Evolutionary conservation across 371 early-diverging fungal species (phyloP).

Genomic region (Haplosporangium sp.): DNA sequence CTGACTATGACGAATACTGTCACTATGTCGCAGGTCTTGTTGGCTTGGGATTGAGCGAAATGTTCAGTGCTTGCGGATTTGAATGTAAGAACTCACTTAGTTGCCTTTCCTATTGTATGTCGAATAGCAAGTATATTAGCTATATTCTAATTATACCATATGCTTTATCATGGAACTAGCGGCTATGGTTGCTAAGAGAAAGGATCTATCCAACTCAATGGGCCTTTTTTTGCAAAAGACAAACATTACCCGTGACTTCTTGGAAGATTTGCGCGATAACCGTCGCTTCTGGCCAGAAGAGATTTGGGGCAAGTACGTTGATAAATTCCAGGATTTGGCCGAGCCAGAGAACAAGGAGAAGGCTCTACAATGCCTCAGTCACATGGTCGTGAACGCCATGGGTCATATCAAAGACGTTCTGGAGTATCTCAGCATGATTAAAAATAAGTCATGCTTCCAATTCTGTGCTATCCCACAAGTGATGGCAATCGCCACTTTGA

Average conservation of each 20-base stretch:
- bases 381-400: constrained; percentile 90
- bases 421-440: constrained; percentile 82
- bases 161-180: constrained; percentile 13
- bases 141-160: not conserved
- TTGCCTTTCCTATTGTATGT: not conserved
- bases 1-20: constrained; percentile 95
- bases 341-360: constrained; percentile 71
- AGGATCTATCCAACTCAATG: constrained; percentile 84
- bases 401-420: constrained; percentile 88
- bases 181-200: constrained; percentile 44
- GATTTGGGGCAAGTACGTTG: constrained; percentile 84
- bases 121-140: not conserved
- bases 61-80: constrained; percentile 90
- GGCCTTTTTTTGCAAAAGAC: constrained; percentile 97
- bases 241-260: constrained; percentile 94
- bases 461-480: constrained; percentile 98
- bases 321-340: constrained; percentile 68
- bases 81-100: constrained; percentile 63
- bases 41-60: constrained; percentile 91
- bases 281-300: constrained; percentile 95
- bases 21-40: constrained; percentile 98
- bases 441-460: constrained; percentile 85
- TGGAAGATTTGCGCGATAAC: constrained; percentile 90
- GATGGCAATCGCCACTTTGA: constrained; percentile 97
- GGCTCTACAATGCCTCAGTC: constrained; percentile 82